A percentile compares a stretch with the other conserved stretches of the same genome.
These are phyloP conservation scores for Durio zibethinus DNA, from an alignment of 345 rosid genomes.

Conservation along the genomic window DNA sequence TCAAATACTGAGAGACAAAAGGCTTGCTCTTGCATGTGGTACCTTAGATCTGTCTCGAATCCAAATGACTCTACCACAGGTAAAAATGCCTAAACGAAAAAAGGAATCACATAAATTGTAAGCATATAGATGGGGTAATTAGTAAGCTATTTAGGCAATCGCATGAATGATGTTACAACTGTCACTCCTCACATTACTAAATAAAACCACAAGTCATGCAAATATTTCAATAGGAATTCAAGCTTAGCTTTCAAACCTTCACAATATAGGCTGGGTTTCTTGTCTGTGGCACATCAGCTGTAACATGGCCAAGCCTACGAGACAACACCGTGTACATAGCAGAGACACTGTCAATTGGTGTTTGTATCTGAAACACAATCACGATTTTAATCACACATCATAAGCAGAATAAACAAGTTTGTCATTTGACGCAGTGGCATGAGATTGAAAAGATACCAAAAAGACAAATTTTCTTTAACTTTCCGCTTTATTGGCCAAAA, in stretches of 20 bases:
- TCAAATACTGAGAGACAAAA: slow-evolving; percentile 60
- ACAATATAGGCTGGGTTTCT: slow-evolving; percentile 96
- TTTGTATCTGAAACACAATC: slow-evolving; percentile 71
- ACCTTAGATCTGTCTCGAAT: slow-evolving; percentile 76
- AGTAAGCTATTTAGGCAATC: slow-evolving; percentile 3
- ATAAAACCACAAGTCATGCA: neutral
- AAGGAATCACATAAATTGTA: neutral
- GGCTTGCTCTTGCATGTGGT: slow-evolving; percentile 79
- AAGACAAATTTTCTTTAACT: neutral
- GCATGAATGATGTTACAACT: neutral
- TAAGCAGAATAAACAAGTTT: neutral
- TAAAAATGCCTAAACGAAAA: slow-evolving; percentile 57
- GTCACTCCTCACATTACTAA: neutral
- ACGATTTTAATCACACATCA: neutral
- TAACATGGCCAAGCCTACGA: slow-evolving; percentile 95
- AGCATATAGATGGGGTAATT: neutral
- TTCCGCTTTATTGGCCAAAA: neutral
- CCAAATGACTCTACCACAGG: slow-evolving; percentile 79
- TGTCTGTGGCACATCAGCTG: slow-evolving; percentile 97
- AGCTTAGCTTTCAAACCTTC: slow-evolving; percentile 46
- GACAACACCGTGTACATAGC: slow-evolving; percentile 92
- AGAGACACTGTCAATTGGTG: slow-evolving; percentile 93
- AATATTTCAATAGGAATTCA: neutral
- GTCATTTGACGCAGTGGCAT: neutral
- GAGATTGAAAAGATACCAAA: neutral